These are phyloP conservation scores for Candida endomychidarum DNA, from an alignment of 805 yeast species.

Conservation along the genomic window DNA sequence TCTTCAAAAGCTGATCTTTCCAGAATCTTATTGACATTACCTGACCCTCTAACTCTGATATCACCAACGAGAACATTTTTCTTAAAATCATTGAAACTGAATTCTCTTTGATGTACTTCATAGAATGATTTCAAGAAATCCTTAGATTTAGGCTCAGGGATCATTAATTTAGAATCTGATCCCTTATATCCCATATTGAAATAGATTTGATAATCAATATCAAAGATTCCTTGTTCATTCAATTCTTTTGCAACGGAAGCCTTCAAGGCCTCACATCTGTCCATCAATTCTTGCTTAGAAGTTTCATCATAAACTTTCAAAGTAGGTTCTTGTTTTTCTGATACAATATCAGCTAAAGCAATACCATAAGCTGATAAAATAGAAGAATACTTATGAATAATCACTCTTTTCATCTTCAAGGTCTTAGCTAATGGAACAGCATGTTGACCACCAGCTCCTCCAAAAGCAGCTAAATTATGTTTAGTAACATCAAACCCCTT, in stretches of 20 bases:
- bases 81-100: constrained; percentile 60
- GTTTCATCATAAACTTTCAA: constrained; percentile 40
- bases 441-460: constrained; percentile 95
- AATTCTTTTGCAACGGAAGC: constrained; percentile 14
- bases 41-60: constrained; percentile 70
- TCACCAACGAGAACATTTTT: constrained; percentile 68
- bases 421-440: constrained; percentile 74
- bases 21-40: constrained; percentile 43
- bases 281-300: constrained; percentile 18
- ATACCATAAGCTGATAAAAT: constrained; percentile 87
- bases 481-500: constrained; percentile 67
- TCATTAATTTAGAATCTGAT: constrained; percentile 29
- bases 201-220: constrained; percentile 14
- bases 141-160: constrained; percentile 17
- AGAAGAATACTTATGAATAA: constrained; percentile 80
- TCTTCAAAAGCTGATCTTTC: constrained; percentile 52
- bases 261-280: constrained; percentile 16
- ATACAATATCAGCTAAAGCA: constrained; percentile 81
- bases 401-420: constrained; percentile 65
- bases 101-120: constrained; percentile 62
- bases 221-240: constrained; percentile 15
- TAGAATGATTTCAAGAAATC: constrained; percentile 48
- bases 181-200: constrained; percentile 24
- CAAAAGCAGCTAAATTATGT: constrained; percentile 79
- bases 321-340: constrained; percentile 75